These are phyloP conservation scores for Claviceps lovelessii DNA, from an alignment of 2,329 filamentous ascomycete genomes.

Conservation along the genomic window DNA sequence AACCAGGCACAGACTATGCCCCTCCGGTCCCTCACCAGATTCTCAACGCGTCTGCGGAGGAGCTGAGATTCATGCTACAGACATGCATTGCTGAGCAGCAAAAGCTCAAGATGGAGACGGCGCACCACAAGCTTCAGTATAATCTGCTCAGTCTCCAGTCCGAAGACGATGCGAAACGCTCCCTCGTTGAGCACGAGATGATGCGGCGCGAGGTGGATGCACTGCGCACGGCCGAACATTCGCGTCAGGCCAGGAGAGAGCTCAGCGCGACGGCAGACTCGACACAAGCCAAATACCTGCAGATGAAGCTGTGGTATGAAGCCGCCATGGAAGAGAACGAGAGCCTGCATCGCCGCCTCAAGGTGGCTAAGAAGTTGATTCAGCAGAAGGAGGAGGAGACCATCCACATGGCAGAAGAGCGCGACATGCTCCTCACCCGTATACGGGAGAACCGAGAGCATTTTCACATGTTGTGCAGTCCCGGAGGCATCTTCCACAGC, in stretches of 20 bases:
- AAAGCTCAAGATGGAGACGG: slow-evolving; percentile 62
- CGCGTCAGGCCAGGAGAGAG: slow-evolving; percentile 44
- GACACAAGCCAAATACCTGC: slow-evolving; percentile 38
- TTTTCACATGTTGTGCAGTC: slow-evolving; percentile 63
- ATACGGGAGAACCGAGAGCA: slow-evolving; percentile 86
- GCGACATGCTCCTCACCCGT: slow-evolving; percentile 61
- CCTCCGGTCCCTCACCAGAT: slow-evolving; percentile 36
- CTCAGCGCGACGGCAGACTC: slow-evolving; percentile 37
- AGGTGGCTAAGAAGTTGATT: slow-evolving; percentile 63
- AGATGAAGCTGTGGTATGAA: slow-evolving; percentile 54
- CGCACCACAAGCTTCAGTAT: slow-evolving; percentile 83
- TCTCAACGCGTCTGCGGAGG: slow-evolving; percentile 36
- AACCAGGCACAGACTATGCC: slow-evolving; percentile 25
- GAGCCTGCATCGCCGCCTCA: slow-evolving; percentile 47
- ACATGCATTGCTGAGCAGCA: slow-evolving; percentile 40
- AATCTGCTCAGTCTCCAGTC: slow-evolving; percentile 73
- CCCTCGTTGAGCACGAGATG: slow-evolving; percentile 84
- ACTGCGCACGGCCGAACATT: slow-evolving; percentile 58
- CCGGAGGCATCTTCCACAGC: slow-evolving; percentile 52
- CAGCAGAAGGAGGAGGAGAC: slow-evolving; percentile 65
- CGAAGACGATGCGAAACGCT: slow-evolving; percentile 70
- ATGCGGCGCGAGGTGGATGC: slow-evolving; percentile 78
- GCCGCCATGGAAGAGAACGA: slow-evolving; percentile 52
- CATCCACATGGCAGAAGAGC: slow-evolving; percentile 56
- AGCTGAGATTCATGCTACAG: slow-evolving; percentile 43